phyloP scores from a whole-genome alignment of 139 green algal species.

The Haematococcus lacustris region DNA sequence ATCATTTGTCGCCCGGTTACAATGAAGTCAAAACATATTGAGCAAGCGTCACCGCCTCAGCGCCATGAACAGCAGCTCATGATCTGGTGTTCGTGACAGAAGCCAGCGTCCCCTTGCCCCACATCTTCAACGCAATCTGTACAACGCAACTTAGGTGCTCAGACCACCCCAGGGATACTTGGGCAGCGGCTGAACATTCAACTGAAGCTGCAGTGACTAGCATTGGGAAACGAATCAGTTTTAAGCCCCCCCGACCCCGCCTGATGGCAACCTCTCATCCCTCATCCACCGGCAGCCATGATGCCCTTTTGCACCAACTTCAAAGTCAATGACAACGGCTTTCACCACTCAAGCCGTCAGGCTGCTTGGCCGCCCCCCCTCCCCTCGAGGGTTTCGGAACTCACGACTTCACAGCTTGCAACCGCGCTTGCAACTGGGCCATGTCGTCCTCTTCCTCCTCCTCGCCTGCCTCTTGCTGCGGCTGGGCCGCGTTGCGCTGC shows the following conservation, averaged over 20 bases:
- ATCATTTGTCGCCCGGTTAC: too few species aligned
- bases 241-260: neutral
- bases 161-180: too few species aligned
- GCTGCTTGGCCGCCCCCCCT: neutral
- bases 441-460: conserved; percentile 37
- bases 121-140: too few species aligned
- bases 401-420: conserved; percentile 50
- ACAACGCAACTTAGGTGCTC: too few species aligned
- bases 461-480: conserved; percentile 15
- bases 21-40: too few species aligned
- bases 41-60: too few species aligned
- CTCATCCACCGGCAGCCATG: neutral
- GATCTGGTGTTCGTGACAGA: too few species aligned
- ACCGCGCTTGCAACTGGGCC: conserved; percentile 37
- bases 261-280: neutral
- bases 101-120: too few species aligned
- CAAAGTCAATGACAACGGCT: neutral
- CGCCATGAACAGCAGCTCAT: too few species aligned
- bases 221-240: neutral
- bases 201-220: too few species aligned
- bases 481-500: conserved; percentile 1
- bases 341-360: neutral
- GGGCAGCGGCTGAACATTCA: too few species aligned
- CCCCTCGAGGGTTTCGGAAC: neutral
- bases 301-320: too few species aligned